Percentiles rank a stretch among this genome's conserved stretches.
These are phyloP conservation scores for Echinosophora koreensis DNA, from an alignment of 306 rosid genomes.

Conservation along the genomic window DNA sequence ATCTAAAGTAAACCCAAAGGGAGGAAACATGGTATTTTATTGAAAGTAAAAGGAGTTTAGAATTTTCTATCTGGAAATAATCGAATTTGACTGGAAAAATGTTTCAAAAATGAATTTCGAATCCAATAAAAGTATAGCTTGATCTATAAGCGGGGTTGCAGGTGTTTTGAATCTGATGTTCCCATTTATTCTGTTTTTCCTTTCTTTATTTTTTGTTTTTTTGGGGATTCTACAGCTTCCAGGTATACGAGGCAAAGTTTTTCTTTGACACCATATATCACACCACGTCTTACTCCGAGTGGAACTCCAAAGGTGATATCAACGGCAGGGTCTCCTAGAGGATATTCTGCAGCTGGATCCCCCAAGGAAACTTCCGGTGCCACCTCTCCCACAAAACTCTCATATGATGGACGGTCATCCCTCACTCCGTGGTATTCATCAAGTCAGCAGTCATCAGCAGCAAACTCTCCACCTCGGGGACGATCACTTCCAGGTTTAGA, in stretches of 20 bases:
- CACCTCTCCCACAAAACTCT: slow-evolving; percentile 76
- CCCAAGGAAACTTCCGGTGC: slow-evolving; percentile 74
- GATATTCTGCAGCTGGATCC: slow-evolving; percentile 75
- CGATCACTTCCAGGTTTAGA: slow-evolving; percentile 70
- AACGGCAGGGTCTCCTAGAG: slow-evolving; percentile 79
- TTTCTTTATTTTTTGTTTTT: background rate
- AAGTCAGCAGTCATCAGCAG: slow-evolving; percentile 99
- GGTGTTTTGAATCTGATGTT: slow-evolving; percentile 12
- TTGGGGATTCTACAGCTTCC: slow-evolving; percentile 55
- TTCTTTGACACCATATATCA: slow-evolving; percentile 86
- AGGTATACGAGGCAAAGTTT: slow-evolving; percentile 66
- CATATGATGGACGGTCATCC: slow-evolving; percentile 70
- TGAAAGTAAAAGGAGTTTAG: slow-evolving; percentile 15
- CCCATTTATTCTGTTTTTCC: slow-evolving; percentile 5
- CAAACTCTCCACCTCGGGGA: slow-evolving; percentile 91
- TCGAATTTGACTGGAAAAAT: slow-evolving; percentile 14
- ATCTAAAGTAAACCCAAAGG: background rate
- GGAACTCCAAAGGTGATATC: slow-evolving; percentile 92
- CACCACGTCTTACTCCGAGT: slow-evolving; percentile 90
- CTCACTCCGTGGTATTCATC: slow-evolving; percentile 90
- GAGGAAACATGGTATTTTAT: slow-evolving; percentile 6
- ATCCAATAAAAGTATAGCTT: slow-evolving; percentile 17
- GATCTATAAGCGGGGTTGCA: slow-evolving; percentile 29
- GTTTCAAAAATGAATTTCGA: background rate
- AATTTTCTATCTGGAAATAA: background rate